These are phyloP conservation scores for Talaromyces atroroseus DNA, from an alignment of 2,329 filamentous ascomycete species.

Conservation along the genomic window DNA sequence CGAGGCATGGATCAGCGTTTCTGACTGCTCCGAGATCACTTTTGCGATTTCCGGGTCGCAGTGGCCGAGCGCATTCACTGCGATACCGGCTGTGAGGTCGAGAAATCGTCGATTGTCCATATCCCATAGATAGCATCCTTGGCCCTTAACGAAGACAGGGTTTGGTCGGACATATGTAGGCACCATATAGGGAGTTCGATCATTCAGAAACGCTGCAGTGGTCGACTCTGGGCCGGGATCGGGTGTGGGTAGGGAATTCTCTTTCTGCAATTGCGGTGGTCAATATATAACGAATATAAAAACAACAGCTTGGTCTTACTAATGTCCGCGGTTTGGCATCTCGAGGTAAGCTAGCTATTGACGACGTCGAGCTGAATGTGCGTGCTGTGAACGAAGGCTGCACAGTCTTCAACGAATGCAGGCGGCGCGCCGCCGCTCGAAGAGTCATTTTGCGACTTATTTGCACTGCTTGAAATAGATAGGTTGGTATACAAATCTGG, in stretches of 20 bases:
- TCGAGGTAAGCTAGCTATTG: slow-evolving; percentile 22
- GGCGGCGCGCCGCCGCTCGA: slow-evolving; percentile 31
- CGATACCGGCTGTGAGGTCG: slow-evolving; percentile 93
- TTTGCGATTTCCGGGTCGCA: slow-evolving; percentile 72
- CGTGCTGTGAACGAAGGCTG: slow-evolving; percentile 24
- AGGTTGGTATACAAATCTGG: neutral
- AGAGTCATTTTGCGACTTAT: slow-evolving; percentile 25
- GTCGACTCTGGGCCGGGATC: slow-evolving; percentile 69
- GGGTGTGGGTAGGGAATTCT: slow-evolving; percentile 56
- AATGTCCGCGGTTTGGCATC: slow-evolving; percentile 20
- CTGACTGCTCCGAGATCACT: slow-evolving; percentile 71
- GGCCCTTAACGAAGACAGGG: slow-evolving; percentile 81
- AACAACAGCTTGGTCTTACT: neutral
- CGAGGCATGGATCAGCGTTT: slow-evolving; percentile 81
- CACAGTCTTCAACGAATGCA: slow-evolving; percentile 25
- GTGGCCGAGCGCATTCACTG: slow-evolving; percentile 88
- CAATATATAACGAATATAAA: neutral
- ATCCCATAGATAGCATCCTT: slow-evolving; percentile 86
- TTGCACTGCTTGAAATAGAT: neutral
- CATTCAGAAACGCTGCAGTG: slow-evolving; percentile 67
- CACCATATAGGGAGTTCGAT: slow-evolving; percentile 84
- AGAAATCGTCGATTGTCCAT: slow-evolving; percentile 83
- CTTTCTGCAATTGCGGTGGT: slow-evolving; percentile 31
- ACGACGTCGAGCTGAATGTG: slow-evolving; percentile 25
- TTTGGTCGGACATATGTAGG: slow-evolving; percentile 87